A percentile compares a stretch with the other conserved stretches of the same genome.
These are phyloP conservation scores for Agaricus sinodeliciosus DNA, from an alignment of 768 basidiomycete species.

Conservation along the genomic window DNA sequence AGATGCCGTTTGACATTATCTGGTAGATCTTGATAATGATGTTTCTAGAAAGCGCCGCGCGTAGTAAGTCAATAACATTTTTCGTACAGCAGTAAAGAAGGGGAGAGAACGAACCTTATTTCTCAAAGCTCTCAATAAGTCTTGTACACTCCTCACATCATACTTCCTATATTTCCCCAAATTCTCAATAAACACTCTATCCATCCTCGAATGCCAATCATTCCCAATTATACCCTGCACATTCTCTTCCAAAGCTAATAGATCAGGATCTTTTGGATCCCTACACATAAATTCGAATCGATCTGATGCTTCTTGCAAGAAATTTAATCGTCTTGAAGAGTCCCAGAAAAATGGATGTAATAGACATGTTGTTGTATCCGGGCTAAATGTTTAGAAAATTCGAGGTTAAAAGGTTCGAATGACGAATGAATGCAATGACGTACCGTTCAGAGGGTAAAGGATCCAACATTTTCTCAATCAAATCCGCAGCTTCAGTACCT, in stretches of 20 bases:
- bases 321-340: constrained; percentile 72
- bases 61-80: neutral
- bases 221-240: constrained; percentile 72
- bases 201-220: constrained; percentile 86
- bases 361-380: constrained; percentile 81
- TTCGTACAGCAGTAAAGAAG: neutral
- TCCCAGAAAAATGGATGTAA: constrained; percentile 98
- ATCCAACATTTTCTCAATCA: constrained; percentile 76
- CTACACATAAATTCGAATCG: constrained; percentile 97
- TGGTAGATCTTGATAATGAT: constrained; percentile 96
- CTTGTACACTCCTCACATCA: constrained; percentile 85
- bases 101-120: constrained; percentile 68
- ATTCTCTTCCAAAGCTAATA: constrained; percentile 68
- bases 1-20: constrained; percentile 85
- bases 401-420: neutral
- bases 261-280: constrained; percentile 75
- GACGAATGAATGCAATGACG: constrained; percentile 18
- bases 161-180: constrained; percentile 98
- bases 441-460: constrained; percentile 72
- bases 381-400: constrained; percentile 37
- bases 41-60: constrained; percentile 53
- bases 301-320: constrained; percentile 97
- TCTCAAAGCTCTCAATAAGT: constrained; percentile 84
- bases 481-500: constrained; percentile 80
- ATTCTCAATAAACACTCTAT: constrained; percentile 89